phyloP scores from a whole-genome alignment of 2,329 filamentous ascomycete genomes.

The Coniella vitis region DNA sequence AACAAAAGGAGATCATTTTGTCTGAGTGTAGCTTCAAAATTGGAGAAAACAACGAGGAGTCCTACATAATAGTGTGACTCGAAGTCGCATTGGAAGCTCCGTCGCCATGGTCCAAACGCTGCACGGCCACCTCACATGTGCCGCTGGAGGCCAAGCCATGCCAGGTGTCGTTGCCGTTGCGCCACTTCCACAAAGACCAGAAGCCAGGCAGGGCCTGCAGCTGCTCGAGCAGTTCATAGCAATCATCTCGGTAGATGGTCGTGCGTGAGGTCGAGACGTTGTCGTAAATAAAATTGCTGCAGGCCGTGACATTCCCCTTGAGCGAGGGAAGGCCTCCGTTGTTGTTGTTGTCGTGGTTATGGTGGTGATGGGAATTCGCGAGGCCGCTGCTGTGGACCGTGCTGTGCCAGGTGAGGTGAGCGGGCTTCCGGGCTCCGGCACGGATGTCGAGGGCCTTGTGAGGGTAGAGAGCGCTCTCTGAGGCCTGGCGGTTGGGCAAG shows the following conservation, averaged over 20 bases:
- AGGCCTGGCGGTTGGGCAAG: too few relatives aligned
- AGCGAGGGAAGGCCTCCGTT: not conserved
- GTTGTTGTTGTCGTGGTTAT: not conserved
- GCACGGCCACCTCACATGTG: slow-evolving; percentile 9
- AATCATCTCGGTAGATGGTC: slow-evolving; percentile 2
- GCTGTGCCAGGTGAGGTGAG: not conserved
- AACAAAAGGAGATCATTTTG: too few relatives aligned
- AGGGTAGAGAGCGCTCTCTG: not conserved
- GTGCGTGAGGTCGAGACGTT: slow-evolving; percentile 2
- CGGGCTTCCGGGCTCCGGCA: not conserved
- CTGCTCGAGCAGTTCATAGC: not conserved
- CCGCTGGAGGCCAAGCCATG: slow-evolving; percentile 1
- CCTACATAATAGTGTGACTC: slow-evolving; percentile 3
- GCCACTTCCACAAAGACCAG: slow-evolving; percentile 2
- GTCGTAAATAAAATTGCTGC: slow-evolving; percentile 1
- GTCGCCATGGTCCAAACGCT: not conserved
- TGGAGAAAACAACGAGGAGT: not conserved
- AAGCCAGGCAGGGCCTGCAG: not conserved
- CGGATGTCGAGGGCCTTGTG: not conserved
- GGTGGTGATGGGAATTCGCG: not conserved
- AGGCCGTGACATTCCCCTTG: not conserved
- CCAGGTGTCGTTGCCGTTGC: not conserved
- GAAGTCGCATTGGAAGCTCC: not conserved
- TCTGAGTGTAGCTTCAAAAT: too few relatives aligned
- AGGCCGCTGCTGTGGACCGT: not conserved